phyloP scores from a whole-genome alignment of 768 basidiomycete genomes.

The Coprinopsis strossmayeri region DNA sequence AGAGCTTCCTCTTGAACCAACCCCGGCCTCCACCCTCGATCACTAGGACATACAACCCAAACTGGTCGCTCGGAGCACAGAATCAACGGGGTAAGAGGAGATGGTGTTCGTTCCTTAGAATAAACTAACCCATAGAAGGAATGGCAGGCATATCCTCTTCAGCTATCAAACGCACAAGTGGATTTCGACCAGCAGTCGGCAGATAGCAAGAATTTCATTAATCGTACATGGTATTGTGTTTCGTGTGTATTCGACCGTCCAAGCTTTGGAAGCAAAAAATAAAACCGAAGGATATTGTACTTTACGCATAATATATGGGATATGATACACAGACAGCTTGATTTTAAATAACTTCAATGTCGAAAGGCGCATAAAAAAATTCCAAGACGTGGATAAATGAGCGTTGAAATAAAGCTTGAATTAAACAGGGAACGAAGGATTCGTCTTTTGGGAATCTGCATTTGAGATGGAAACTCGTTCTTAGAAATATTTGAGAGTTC shows the following conservation, averaged over 20 bases:
- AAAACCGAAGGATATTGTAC: too few species aligned
- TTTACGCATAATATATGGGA: too few species aligned
- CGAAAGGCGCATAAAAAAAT: too few species aligned
- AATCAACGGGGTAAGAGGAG: conserved; percentile 3
- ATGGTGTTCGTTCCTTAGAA: conserved; percentile 1
- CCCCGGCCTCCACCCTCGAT: conserved; percentile 7
- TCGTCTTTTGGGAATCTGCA: too few species aligned
- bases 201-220: not conserved
- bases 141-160: conserved; percentile 1
- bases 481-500: conserved; percentile 35
- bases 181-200: conserved; percentile 2
- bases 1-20: conserved; percentile 46
- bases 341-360: too few species aligned
- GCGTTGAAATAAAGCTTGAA: too few species aligned
- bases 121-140: conserved; percentile 5
- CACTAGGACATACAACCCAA: not conserved
- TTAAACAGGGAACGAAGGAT: too few species aligned
- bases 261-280: not conserved
- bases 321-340: too few species aligned
- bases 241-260: not conserved
- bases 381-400: too few species aligned
- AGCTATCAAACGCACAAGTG: conserved; percentile 1
- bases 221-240: not conserved
- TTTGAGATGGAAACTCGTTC: too few species aligned
- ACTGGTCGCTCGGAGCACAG: not conserved